Base-by-base conservation (phyloP, 208 protist genomes). In the Tritrichomonas musculus region DNA sequence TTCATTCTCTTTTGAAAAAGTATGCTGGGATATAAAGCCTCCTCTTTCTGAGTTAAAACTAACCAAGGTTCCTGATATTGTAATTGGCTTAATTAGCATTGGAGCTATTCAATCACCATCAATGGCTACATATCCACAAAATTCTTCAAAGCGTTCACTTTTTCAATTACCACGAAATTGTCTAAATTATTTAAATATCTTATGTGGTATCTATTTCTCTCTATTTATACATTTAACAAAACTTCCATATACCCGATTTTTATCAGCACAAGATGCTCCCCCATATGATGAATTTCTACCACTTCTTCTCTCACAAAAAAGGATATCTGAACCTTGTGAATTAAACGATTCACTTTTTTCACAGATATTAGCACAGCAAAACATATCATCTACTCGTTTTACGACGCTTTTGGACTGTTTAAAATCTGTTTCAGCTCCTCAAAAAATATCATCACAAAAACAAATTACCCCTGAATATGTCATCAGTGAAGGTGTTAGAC, bases 201-300 rank as follows among this genome's bases (percentile, higher is more conserved):
- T 53, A 27, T 44, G 77, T 49, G 77, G 47, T n/a, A 88, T 88
- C 36, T 88, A 88, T 49, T 53, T 88, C n/a, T 88, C 77, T 5
- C 25, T 57, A 39, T 57, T 88, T 49, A 25, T 44, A 30, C 33
- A 88, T 60, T 88, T 88, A n/a, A 57, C 41, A 14, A 30, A 47
- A 39, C 22, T 88, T 55, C 25, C 27, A 3, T 49, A 57, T 25
- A 41, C 41, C n/a, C 14, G 47, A 30, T 8, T 88, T 27, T 57
- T 88, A 27, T 39, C 8, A 22, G 57, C 8, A 22, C 77, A 25
- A 20, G 77, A 88, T 39, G 53, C 41, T 11, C 77, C 77, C 14
- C 44, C 41, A 60, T 44, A 33, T 57, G 47, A 88, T 47, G 77
- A 88, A 60, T 88, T 88, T 57, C 47, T 88, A 33, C 77, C 47